Evolutionary conservation across 1,284 basidiomycete genomes (phyloP), one percentile per base, ranked within the genome.

Genomic region (Golubevia sp.): DNA sequence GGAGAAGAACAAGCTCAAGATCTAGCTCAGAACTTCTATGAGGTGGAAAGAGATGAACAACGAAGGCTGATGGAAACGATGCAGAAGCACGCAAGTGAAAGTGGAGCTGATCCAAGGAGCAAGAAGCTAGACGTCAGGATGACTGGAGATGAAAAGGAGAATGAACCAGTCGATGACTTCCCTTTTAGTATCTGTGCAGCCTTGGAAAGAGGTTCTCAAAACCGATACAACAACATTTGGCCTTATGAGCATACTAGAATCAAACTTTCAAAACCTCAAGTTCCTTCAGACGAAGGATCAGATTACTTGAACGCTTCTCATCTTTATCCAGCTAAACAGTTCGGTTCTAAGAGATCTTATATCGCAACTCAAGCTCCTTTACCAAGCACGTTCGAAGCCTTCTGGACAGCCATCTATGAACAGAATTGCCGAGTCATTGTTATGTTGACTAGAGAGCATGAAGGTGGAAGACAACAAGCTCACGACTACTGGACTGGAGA

Each of bases 311-410:
- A 83, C 54, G 80, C 68, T 8, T 79, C 76, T 2, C 79, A 64
- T 27, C 61, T 82, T 26, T 63, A 74, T n/a, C 80, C 80, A 0
- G 59, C 71, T 1, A 54, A 58, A 3, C 64, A 69, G 26, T 63
- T 68, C 34, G 80, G 77, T n/a, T 61, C 63, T 24, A 64, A 67
- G 54, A 62, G 71, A n/a, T 34, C 30, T 34, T 5, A 96, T 81
- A 97, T 99, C 68, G 96, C 95, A 0, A 97, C 96, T 1, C 96
- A 99, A 84, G 96, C 96, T 0, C 96, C 96, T 1, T 85, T 99
- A 27, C 91, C 92, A 5, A 89, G 91, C 23, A 98, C 96, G 0
- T 97, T 91, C 82, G 86, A 87, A 6, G 94, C 97, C 78, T 99
- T 99, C 76, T 99, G 96, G 96, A 92, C 91, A 3, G 79, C 87